These are phyloP conservation scores for Rutstroemia sydowiana DNA, from an alignment of 2,329 filamentous ascomycete species.

Conservation along the genomic window DNA sequence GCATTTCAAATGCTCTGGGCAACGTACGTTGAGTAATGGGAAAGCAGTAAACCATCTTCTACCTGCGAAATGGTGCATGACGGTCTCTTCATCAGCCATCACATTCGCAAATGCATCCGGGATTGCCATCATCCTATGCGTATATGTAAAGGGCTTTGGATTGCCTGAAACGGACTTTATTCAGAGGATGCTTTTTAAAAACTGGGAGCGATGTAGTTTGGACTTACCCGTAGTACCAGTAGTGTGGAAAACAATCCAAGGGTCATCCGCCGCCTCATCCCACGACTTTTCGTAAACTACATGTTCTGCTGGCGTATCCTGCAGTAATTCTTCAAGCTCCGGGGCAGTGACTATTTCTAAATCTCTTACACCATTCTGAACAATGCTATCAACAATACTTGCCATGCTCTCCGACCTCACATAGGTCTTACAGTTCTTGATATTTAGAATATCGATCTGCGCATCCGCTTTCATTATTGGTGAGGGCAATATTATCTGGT, in stretches of 20 bases:
- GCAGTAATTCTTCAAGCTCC: not conserved
- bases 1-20: not conserved
- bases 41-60: conserved; percentile 6
- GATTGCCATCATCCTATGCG: conserved; percentile 11
- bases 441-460: not conserved
- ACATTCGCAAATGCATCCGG: conserved; percentile 3
- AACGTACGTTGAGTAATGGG: conserved; percentile 4
- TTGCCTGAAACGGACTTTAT: not conserved
- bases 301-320: not conserved
- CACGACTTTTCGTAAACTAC: not conserved
- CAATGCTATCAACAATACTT: not conserved
- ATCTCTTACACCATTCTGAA: not conserved
- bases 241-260: conserved; percentile 11
- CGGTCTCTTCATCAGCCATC: not conserved
- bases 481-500: conserved; percentile 2
- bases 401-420: not conserved
- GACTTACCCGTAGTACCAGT: conserved; percentile 7
- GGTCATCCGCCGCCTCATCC: conserved; percentile 3
- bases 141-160: conserved; percentile 5
- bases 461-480: not conserved
- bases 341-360: not conserved
- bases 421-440: not conserved
- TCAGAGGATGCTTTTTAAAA: not conserved
- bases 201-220: not conserved
- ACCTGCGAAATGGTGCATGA: not conserved